phyloP scores from a whole-genome alignment of 306 rosid genomes.

The Heteromeles arbutifolia region DNA sequence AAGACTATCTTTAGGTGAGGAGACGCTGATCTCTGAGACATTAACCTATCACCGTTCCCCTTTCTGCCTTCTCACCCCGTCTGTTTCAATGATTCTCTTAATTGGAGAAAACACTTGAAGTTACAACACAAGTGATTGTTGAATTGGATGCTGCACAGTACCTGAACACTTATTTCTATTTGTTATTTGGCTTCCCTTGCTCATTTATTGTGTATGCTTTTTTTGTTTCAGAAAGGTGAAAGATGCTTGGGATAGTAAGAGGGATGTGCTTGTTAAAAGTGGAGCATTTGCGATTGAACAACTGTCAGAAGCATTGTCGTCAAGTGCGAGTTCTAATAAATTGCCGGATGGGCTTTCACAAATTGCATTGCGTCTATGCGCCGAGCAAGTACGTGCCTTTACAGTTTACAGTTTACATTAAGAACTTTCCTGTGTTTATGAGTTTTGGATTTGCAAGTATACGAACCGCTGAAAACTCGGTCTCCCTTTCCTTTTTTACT shows the following conservation, averaged over 20 bases:
- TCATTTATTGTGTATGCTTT: constrained; percentile 5
- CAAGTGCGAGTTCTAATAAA: constrained; percentile 57
- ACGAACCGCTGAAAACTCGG: not conserved
- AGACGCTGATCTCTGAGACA: not conserved
- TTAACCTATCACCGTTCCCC: not conserved
- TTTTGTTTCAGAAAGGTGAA: constrained; percentile 66
- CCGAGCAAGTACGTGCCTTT: constrained; percentile 60
- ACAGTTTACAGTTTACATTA: not conserved
- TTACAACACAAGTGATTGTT: not conserved
- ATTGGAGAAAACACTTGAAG: not conserved
- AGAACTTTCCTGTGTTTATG: not conserved
- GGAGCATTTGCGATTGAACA: constrained; percentile 81
- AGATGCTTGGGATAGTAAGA: constrained; percentile 73
- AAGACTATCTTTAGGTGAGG: constrained; percentile 80
- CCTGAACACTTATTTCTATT: constrained; percentile 5
- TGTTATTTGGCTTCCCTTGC: constrained; percentile 2
- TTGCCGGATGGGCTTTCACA: constrained; percentile 61
- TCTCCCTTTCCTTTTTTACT: not conserved
- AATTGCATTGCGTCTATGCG: constrained; percentile 52
- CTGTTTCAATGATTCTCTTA: not conserved
- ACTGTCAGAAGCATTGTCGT: constrained; percentile 71
- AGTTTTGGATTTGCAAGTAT: not conserved
- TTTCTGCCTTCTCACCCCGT: not conserved
- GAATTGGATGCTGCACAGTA: not conserved
- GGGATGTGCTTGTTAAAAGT: constrained; percentile 76